These are phyloP conservation scores for Carpinus fangiana DNA, from an alignment of 306 rosid species.

Conservation along the genomic window DNA sequence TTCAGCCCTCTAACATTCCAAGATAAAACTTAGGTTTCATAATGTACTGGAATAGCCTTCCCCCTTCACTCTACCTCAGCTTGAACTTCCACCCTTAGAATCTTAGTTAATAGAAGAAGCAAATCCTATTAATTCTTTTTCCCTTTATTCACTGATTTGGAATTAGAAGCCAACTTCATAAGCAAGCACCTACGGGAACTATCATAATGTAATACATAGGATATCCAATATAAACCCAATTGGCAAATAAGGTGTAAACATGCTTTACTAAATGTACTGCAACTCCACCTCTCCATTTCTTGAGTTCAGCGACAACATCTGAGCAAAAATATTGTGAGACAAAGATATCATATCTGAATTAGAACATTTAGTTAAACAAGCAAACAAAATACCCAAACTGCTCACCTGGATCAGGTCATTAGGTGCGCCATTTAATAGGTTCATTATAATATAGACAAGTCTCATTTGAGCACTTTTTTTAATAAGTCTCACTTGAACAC, in stretches of 20 bases:
- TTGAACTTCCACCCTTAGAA: too few relatives aligned
- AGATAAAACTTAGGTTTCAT: too few relatives aligned
- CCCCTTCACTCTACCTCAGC: too few relatives aligned
- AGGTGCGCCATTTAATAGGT: not conserved
- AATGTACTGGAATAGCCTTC: too few relatives aligned
- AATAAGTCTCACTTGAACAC: not conserved
- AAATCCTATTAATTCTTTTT: too few relatives aligned
- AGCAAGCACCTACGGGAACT: not conserved
- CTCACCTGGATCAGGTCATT: not conserved
- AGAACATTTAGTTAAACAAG: not conserved
- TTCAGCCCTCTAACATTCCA: too few relatives aligned
- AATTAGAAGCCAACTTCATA: not conserved
- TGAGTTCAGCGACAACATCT: not conserved
- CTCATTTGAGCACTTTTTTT: not conserved
- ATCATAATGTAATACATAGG: not conserved
- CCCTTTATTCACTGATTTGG: too few relatives aligned
- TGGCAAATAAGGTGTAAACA: not conserved
- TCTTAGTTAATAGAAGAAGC: too few relatives aligned
- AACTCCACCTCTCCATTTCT: slow-evolving; percentile 1
- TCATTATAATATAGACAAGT: not conserved
- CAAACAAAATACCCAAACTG: not conserved
- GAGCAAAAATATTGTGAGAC: not conserved
- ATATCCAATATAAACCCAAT: not conserved
- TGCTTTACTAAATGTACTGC: not conserved
- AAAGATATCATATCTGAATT: not conserved